Evolutionary conservation across 2,329 filamentous ascomycete genomes (phyloP), one percentile per base, ranked within the genome.

Genomic region (Fusarium pseudocircinatum): DNA sequence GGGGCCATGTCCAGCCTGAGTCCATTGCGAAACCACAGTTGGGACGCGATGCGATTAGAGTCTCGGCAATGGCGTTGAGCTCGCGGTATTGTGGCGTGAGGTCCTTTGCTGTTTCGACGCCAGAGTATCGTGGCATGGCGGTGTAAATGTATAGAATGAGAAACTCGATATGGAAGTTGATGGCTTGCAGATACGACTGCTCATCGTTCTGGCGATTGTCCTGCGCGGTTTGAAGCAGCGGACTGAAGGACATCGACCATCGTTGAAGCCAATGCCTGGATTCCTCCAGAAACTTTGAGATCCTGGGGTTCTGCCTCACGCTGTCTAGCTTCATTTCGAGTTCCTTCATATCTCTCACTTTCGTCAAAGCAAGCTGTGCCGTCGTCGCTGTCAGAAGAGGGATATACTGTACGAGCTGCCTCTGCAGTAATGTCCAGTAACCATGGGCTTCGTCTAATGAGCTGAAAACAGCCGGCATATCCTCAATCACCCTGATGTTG

Each of bases 1-100:
- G 76, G 1, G 84, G 83, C 83, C 84, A 84, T 12, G 83, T 84
- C 75, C 83, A 84, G 1, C 85, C 85, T 6, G 83, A 81, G 64
- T 86, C 84, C 82, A 86, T 84, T 2, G 84, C 81, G 65, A 86
- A 85, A 57, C 79, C 79, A n/a, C 82, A 82, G 63, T 74, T 83
- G 16, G 77, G 81, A 18, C 81, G 79, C 16, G 78, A 75, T 32
- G 72, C 70, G 30, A 86, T 80, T 7, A 86, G 66, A 6, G 78
- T 80, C 61, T 83, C 82, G 11, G 81, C 79, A 11, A 84, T 79
- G 2, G 67, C 66, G 37, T 81, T 84, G 26, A 86, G 81, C 72
- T 86, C 84, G 20, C 75, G 80, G 67, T 85, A 85, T 42, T 83
- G 79, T 0, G 84, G 82, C 8, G 83, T 86, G 47, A 85, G 78